Evolutionary conservation across 805 yeast genomes (phyloP).

Genomic region (Yamadazyma akitaensis): DNA sequence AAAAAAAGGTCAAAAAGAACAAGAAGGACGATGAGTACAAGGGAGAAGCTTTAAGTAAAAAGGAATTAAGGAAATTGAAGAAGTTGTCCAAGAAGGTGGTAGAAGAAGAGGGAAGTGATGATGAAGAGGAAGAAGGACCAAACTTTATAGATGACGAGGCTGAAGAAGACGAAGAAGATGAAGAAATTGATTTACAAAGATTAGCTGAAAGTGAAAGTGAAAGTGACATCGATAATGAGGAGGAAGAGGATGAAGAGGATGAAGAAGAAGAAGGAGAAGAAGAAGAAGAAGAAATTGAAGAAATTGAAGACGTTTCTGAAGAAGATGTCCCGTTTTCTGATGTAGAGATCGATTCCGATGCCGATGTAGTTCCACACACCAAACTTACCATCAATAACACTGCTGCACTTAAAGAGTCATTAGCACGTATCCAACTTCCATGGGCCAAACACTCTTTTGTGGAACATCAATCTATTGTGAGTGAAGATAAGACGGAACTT

Average conservation of each 20-base stretch:
- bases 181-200: conserved; percentile 46
- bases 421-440: conserved; percentile 65
- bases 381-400: conserved; percentile 84
- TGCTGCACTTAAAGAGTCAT: conserved; percentile 73
- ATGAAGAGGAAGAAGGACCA: conserved; percentile 30
- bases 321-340: conserved; percentile 88
- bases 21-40: conserved; percentile 35
- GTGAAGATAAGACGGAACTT: conserved; percentile 56
- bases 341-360: conserved; percentile 89
- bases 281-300: conserved; percentile 52
- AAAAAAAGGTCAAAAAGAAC: conserved; percentile 12
- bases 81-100: conserved; percentile 34
- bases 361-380: conserved; percentile 89
- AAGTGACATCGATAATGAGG: conserved; percentile 26
- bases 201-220: conserved; percentile 56
- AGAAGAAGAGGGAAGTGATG: conserved; percentile 33
- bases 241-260: conserved; percentile 41
- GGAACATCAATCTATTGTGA: conserved; percentile 77
- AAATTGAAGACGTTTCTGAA: conserved; percentile 59
- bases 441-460: conserved; percentile 66
- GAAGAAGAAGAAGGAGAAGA: conserved; percentile 47
- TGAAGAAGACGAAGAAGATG: conserved; percentile 31
- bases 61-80: conserved; percentile 59
- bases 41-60: conserved; percentile 54
- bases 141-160: conserved; percentile 27